Conservation (phyloP, 305 asterid genomes). For the Fraxinus sp. region DNA sequence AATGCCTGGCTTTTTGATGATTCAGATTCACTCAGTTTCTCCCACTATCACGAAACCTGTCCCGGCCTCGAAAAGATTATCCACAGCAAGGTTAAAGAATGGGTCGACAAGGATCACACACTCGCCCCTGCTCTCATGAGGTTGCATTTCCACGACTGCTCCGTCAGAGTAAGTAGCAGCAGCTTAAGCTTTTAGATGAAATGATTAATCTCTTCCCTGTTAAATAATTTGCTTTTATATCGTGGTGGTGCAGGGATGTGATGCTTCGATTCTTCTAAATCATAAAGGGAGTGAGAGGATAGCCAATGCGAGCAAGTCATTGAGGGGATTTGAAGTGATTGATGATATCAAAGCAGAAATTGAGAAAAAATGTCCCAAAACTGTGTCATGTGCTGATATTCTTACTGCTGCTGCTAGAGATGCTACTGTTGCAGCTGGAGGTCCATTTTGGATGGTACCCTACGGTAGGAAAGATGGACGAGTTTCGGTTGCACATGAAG, state of each 20-base stretch:
- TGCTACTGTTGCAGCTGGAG: slow-evolving; percentile 62
- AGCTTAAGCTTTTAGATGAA: background rate
- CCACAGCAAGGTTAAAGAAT: slow-evolving; percentile 37
- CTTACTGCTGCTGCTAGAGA: slow-evolving; percentile 67
- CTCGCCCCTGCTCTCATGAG: slow-evolving; percentile 76
- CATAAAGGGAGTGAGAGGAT: slow-evolving; percentile 59
- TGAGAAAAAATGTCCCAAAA: slow-evolving; percentile 64
- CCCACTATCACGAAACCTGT: slow-evolving; percentile 53
- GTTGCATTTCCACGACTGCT: slow-evolving; percentile 76
- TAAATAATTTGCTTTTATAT: background rate
- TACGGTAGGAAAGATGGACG: slow-evolving; percentile 77
- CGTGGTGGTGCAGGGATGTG: slow-evolving; percentile 60
- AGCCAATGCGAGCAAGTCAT: slow-evolving; percentile 50
- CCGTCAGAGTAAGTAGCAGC: slow-evolving; percentile 47
- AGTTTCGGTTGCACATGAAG: slow-evolving; percentile 57
- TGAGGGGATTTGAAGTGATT: slow-evolving; percentile 66
- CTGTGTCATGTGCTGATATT: slow-evolving; percentile 83
- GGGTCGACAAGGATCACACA: slow-evolving; percentile 61
- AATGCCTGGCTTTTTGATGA: background rate
- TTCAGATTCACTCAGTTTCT: slow-evolving; percentile 36
- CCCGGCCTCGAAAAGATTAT: slow-evolving; percentile 58
- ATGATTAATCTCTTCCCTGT: background rate
- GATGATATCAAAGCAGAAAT: slow-evolving; percentile 62
- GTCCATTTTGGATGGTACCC: slow-evolving; percentile 81
- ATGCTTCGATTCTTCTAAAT: slow-evolving; percentile 69